Conservation (phyloP, 805 yeast genomes). For the Candida quercuum region DNA sequence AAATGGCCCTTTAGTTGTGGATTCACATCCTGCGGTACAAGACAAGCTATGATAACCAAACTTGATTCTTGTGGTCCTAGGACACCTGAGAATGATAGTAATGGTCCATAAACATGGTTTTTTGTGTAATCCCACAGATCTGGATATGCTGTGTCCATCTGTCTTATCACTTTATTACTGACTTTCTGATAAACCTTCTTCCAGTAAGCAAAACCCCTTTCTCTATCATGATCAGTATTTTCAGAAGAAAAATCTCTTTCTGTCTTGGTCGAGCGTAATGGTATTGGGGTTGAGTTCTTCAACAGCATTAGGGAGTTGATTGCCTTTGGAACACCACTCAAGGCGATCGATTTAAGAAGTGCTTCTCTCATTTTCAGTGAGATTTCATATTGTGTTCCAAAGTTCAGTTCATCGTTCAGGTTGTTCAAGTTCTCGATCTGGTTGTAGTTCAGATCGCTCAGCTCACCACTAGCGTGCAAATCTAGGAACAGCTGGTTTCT, state of each 20-base stretch:
- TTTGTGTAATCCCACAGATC: constrained; percentile 75
- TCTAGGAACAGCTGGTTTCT: constrained; percentile 16
- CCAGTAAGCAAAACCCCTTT: constrained; percentile 66
- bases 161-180: constrained; percentile 57
- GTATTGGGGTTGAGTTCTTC: constrained; percentile 57
- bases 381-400: constrained; percentile 21
- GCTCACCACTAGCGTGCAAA: constrained; percentile 5
- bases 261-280: constrained; percentile 30
- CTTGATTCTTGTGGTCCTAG: constrained; percentile 68
- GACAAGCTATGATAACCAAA: constrained; percentile 67
- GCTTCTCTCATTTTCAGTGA: constrained; percentile 69
- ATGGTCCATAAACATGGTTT: constrained; percentile 70
- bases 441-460: constrained; percentile 9
- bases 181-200: constrained; percentile 71
- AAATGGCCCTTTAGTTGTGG: constrained; percentile 91
- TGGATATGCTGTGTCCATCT: constrained; percentile 73
- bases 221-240: constrained; percentile 23
- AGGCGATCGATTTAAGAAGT: constrained; percentile 69
- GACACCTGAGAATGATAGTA: constrained; percentile 63
- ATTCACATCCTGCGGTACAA: constrained; percentile 89
- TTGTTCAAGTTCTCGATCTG: constrained; percentile 17
- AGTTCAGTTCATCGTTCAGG: constrained; percentile 1
- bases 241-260: constrained; percentile 27
- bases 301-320: constrained; percentile 72
- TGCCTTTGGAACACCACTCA: constrained; percentile 79